phyloP scores from a whole-genome alignment of 139 green algal genomes.

The Volvox africanus region DNA sequence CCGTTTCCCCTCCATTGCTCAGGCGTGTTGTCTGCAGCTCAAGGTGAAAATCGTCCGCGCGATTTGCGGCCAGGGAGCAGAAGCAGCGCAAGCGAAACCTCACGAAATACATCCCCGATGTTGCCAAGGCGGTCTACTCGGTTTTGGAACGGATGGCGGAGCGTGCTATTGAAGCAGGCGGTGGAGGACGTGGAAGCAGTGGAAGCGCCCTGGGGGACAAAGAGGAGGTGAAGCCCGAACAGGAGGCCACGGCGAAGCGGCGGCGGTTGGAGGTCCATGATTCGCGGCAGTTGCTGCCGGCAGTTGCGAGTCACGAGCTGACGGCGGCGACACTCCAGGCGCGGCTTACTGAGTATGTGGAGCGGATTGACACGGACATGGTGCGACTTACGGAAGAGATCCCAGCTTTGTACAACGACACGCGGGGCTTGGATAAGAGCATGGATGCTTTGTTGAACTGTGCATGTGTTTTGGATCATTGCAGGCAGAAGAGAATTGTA shows the following conservation, averaged over 20 bases:
- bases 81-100: constrained; percentile 91
- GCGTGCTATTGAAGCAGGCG: constrained; percentile 4
- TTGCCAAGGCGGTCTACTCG: constrained; percentile 59
- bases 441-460: too few species aligned
- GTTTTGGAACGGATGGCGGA: constrained; percentile 67
- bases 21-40: constrained; percentile 84
- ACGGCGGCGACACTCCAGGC: constrained; percentile 62
- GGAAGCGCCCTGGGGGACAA: not conserved
- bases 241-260: constrained; percentile 62
- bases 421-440: too few species aligned
- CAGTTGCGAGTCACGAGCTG: constrained; percentile 66
- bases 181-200: not conserved
- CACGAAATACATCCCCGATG: constrained; percentile 94
- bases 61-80: constrained; percentile 86
- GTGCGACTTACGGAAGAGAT: constrained; percentile 49
- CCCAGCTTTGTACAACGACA: too few species aligned
- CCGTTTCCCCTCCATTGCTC: not conserved
- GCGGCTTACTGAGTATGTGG: constrained; percentile 89
- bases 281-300: constrained; percentile 59
- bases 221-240: too few species aligned
- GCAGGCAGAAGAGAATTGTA: too few species aligned
- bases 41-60: constrained; percentile 84
- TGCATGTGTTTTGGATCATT: too few species aligned
- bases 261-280: constrained; percentile 57
- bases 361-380: constrained; percentile 93